Evolutionary conservation across 164 flowering plant genomes (phyloP), one percentile per base, ranked within the genome.

Genomic region (Annona cherimola): DNA sequence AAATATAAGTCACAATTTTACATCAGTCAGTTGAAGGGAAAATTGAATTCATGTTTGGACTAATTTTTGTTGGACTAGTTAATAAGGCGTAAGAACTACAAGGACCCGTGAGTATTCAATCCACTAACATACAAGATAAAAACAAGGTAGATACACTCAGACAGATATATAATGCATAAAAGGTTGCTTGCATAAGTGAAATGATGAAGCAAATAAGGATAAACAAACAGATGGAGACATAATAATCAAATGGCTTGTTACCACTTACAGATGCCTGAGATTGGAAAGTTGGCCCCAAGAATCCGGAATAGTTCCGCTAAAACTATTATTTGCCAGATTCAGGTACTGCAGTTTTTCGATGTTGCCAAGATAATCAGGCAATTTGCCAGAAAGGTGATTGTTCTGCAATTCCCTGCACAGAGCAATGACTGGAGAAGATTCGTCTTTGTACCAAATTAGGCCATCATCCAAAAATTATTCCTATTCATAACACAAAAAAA

Each of bases 371-470:
- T 74, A 90, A 81, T 88, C 96, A 50, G 97, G 97, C 67, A 94
- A 81, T 4, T 64, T 60, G 66, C 99, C 97, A n/a, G 87, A 84
- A 8, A 94, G 78, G 45, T 88, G 75, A 76, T 94, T 94, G 79
- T 90, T 76, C 74, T 92, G 91, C 67, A 92, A 78, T 46, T 92
- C 92, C 89, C 98, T 94, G 90, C 82, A 81, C n/a, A 42, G 70
- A 72, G 70, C 54, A 45, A 60, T 61, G 50, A 59, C 5, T 69
- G 26, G 14, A 9, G 57, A 50, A 50, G 57, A 50, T 50, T 50
- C 57, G 2, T 50, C 14, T 50, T 9, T 9, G 57, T 16, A 50
- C 9, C 57, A 3, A 50, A 50, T 11, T 50, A 5, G 11, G 40
- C 65, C 65, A 62, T 62, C 42, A 7, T 42, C 43, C 42, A 64